phyloP scores from a whole-genome alignment of 805 yeast species.

The Candida boidinii region DNA sequence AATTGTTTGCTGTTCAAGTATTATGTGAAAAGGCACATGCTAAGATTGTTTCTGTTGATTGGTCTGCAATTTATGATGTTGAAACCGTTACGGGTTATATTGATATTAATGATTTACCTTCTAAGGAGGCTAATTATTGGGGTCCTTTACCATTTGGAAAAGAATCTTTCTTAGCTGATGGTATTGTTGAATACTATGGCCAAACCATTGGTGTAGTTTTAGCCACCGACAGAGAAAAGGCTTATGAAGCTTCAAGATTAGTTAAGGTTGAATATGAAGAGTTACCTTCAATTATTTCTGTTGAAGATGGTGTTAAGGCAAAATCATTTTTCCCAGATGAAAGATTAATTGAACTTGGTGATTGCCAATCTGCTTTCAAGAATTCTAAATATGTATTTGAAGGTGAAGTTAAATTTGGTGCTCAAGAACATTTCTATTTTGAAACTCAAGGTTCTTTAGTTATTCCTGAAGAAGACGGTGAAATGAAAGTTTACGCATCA shows the following conservation, averaged over 20 bases:
- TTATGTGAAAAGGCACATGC: constrained; percentile 35
- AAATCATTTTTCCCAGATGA: constrained; percentile 29
- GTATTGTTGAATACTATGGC: constrained; percentile 30
- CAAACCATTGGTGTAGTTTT: constrained; percentile 35
- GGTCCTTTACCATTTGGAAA: constrained; percentile 33
- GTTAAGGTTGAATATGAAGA: constrained; percentile 36
- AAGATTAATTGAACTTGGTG: constrained; percentile 29
- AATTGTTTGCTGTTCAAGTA: constrained; percentile 35
- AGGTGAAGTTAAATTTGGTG: constrained; percentile 32
- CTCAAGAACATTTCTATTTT: constrained; percentile 41
- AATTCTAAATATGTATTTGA: constrained; percentile 24
- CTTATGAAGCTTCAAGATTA: constrained; percentile 31
- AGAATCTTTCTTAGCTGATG: constrained; percentile 36
- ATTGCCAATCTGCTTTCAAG: constrained; percentile 29
- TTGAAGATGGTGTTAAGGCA: constrained; percentile 35
- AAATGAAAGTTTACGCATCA: constrained; percentile 33
- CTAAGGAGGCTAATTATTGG: constrained; percentile 30
- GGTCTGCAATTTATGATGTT: constrained; percentile 26
- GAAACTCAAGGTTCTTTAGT: constrained; percentile 37
- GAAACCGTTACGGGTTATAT: constrained; percentile 33
- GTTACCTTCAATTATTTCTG: constrained; percentile 28
- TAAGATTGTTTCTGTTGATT: constrained; percentile 31
- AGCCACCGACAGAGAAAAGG: constrained; percentile 30
- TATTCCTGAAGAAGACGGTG: constrained; percentile 38
- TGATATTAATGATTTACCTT: constrained; percentile 31